Evolutionary conservation across 2,329 filamentous ascomycete genomes (phyloP).

Genomic region (Cladosporium sp.): DNA sequence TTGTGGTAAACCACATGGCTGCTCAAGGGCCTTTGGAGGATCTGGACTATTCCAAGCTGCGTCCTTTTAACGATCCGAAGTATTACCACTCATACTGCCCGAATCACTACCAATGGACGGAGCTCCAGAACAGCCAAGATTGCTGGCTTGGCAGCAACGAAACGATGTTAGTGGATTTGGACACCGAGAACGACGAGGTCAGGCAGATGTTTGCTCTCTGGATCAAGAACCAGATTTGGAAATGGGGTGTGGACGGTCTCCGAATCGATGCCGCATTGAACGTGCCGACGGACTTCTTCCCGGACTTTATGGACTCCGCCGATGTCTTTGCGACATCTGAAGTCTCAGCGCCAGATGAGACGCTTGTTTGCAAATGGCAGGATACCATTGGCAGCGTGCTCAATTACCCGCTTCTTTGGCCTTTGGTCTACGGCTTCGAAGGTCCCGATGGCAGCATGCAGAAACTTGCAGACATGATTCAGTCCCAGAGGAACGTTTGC

Average conservation of each 20-base stretch:
- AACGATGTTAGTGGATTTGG: slow-evolving; percentile 39
- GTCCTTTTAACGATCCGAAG: slow-evolving; percentile 33
- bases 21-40: slow-evolving; percentile 14
- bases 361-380: slow-evolving; percentile 24
- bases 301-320: slow-evolving; percentile 21
- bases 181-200: slow-evolving; percentile 34
- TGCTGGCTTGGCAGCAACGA: slow-evolving; percentile 46
- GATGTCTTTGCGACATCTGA: slow-evolving; percentile 28
- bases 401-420: slow-evolving; percentile 32
- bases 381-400: slow-evolving; percentile 25
- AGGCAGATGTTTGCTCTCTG: slow-evolving; percentile 32
- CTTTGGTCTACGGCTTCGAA: slow-evolving; percentile 32
- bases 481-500: slow-evolving; percentile 29
- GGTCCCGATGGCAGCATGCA: slow-evolving; percentile 32
- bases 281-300: slow-evolving; percentile 26
- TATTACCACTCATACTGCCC: slow-evolving; percentile 46
- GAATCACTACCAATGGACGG: slow-evolving; percentile 44
- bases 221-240: slow-evolving; percentile 32
- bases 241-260: slow-evolving; percentile 33
- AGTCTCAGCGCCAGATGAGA: slow-evolving; percentile 20
- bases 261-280: slow-evolving; percentile 30
- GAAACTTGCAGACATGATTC: slow-evolving; percentile 31
- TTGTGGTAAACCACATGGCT: slow-evolving; percentile 37
- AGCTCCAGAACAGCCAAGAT: slow-evolving; percentile 18
- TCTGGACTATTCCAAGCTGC: slow-evolving; percentile 22